These are phyloP conservation scores for Fragosphaeria purpurea DNA, from an alignment of 2,329 filamentous ascomycete species.

Conservation along the genomic window DNA sequence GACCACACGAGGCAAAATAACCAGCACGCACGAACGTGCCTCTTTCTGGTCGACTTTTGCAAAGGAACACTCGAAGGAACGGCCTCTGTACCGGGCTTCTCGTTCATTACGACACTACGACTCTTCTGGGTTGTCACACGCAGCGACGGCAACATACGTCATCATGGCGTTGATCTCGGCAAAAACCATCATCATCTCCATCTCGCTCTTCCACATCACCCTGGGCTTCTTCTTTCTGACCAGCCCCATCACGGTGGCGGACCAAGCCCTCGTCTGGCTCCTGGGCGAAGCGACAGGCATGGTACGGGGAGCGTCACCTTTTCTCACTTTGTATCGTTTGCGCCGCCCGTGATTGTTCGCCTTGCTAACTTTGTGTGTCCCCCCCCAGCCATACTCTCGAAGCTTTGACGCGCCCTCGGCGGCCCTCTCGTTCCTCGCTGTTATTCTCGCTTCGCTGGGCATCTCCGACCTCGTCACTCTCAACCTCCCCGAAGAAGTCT, in stretches of 20 bases:
- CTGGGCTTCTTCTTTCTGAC: constrained; percentile 76
- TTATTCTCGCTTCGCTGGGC: constrained; percentile 52
- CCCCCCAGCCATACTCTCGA: constrained; percentile 50
- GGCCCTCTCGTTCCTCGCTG: constrained; percentile 63
- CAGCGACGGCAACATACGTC: too few relatives aligned
- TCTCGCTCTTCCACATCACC: constrained; percentile 77
- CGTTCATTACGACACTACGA: too few relatives aligned
- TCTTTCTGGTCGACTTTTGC: too few relatives aligned
- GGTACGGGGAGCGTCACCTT: constrained; percentile 36
- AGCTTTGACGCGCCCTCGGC: constrained; percentile 60
- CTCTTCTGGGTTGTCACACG: too few relatives aligned
- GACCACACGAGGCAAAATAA: too few relatives aligned
- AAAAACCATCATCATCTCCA: constrained; percentile 67
- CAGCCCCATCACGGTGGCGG: constrained; percentile 59
- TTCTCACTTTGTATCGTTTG: constrained; percentile 1
- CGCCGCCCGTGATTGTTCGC: too few relatives aligned
- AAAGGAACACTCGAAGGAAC: too few relatives aligned
- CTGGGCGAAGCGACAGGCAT: constrained; percentile 77
- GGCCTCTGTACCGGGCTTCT: too few relatives aligned
- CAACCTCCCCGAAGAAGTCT: constrained; percentile 58
- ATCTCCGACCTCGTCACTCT: constrained; percentile 56
- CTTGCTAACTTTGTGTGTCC: not conserved
- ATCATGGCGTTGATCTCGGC: constrained; percentile 73
- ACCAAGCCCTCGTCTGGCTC: constrained; percentile 71
- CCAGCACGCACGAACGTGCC: too few relatives aligned